Conservation (phyloP, 192 early-diverging fungal genomes). For the Thamnidium elegans region DNA sequence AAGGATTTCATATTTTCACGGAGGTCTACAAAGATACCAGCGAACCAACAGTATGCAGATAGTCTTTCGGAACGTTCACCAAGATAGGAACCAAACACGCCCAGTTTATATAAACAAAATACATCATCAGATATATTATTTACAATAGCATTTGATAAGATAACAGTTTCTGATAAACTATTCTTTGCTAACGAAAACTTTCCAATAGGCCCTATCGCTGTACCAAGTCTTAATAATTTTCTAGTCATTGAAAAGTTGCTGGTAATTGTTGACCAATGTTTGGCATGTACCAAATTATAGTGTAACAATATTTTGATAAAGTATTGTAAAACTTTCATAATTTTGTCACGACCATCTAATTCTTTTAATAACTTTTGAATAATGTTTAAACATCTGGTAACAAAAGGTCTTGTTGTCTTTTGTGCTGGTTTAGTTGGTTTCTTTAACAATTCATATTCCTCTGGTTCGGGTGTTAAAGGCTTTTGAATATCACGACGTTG, state of each 20-base stretch:
- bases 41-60: slow-evolving; percentile 69
- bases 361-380: slow-evolving; percentile 62
- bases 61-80: slow-evolving; percentile 54
- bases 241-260: slow-evolving; percentile 72
- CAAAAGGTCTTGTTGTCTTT: not conserved
- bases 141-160: slow-evolving; percentile 20
- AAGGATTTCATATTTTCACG: slow-evolving; percentile 44
- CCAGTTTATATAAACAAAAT: slow-evolving; percentile 69
- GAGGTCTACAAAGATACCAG: slow-evolving; percentile 66
- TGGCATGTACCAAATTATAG: slow-evolving; percentile 28
- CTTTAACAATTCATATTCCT: not conserved
- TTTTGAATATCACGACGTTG: not conserved
- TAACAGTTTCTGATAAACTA: slow-evolving; percentile 1
- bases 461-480: not conserved
- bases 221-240: slow-evolving; percentile 70
- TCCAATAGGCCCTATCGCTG: slow-evolving; percentile 64
- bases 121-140: slow-evolving; percentile 78
- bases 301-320: slow-evolving; percentile 68
- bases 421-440: not conserved
- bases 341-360: slow-evolving; percentile 84
- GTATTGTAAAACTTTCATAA: slow-evolving; percentile 78
- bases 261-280: slow-evolving; percentile 47
- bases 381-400: slow-evolving; percentile 22
- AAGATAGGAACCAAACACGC: slow-evolving; percentile 50
- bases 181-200: slow-evolving; percentile 32